Conservation (phyloP, 306 rosid species). For the Glycine soja region DNA sequence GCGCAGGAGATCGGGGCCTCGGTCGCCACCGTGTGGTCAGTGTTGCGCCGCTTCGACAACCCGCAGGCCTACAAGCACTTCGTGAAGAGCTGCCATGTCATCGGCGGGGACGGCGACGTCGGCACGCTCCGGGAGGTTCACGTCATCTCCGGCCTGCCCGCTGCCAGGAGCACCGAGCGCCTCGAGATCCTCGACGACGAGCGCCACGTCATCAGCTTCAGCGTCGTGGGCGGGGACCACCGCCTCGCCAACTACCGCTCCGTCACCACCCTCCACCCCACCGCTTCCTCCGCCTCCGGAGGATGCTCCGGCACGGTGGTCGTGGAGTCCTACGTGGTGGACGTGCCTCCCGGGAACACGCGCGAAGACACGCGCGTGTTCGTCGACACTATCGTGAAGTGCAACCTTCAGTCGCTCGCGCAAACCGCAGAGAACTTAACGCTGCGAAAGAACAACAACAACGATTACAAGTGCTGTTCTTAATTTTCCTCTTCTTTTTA, state of each 20-base stretch:
- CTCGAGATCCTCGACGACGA: conserved; percentile 94
- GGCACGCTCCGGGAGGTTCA: conserved; percentile 83
- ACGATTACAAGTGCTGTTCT: conserved; percentile 32
- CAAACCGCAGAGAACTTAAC: conserved; percentile 73
- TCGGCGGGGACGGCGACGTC: conserved; percentile 80
- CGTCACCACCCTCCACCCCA: conserved; percentile 74
- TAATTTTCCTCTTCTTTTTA: conserved; percentile 15
- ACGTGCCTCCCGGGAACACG: conserved; percentile 84
- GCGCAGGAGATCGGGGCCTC: conserved; percentile 82
- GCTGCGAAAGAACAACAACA: conserved; percentile 24
- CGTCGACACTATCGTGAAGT: conserved; percentile 84
- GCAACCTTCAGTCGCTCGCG: conserved; percentile 92
- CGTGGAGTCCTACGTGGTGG: conserved; percentile 90
- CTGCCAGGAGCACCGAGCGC: conserved; percentile 81
- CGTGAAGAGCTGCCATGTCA: conserved; percentile 83
- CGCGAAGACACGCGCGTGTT: conserved; percentile 83
- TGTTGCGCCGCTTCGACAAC: conserved; percentile 90
- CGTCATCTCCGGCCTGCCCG: conserved; percentile 92
- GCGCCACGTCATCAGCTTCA: conserved; percentile 86
- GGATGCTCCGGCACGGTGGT: conserved; percentile 64
- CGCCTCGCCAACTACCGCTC: conserved; percentile 79
- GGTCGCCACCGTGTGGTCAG: conserved; percentile 82
- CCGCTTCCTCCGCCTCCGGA: conserved; percentile 19
- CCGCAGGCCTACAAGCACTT: conserved; percentile 93
- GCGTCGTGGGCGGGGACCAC: conserved; percentile 94